phyloP scores from a whole-genome alignment of 768 basidiomycete species.

The Suillus luteus region DNA sequence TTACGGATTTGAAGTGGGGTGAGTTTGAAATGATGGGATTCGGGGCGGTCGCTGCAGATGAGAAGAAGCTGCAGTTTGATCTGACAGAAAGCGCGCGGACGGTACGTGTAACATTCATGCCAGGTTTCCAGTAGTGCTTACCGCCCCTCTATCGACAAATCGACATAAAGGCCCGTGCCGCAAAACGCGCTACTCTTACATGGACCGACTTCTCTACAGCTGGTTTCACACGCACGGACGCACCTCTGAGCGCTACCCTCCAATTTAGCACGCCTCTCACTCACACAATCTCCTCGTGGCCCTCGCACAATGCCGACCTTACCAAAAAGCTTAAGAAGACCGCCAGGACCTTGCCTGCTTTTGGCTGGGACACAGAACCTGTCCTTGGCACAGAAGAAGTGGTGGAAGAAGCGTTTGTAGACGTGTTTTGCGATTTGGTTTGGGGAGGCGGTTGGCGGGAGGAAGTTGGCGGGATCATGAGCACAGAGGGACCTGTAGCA shows the following conservation, averaged over 20 bases:
- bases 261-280: constrained; percentile 67
- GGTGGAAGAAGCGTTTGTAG: constrained; percentile 89
- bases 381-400: constrained; percentile 76
- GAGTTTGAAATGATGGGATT: constrained; percentile 89
- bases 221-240: constrained; percentile 82
- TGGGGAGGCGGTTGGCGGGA: constrained; percentile 86
- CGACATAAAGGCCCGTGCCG: constrained; percentile 51
- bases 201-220: constrained; percentile 89
- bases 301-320: constrained; percentile 70
- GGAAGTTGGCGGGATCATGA: constrained; percentile 85
- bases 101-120: constrained; percentile 35
- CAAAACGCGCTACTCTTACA: constrained; percentile 81
- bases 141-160: constrained; percentile 1
- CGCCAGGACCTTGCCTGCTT: constrained; percentile 70
- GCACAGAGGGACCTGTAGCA: constrained; percentile 46
- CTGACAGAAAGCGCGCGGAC: constrained; percentile 83
- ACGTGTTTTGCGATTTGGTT: constrained; percentile 80
- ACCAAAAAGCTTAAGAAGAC: constrained; percentile 81
- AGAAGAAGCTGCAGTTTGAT: constrained; percentile 89
- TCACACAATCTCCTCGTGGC: constrained; percentile 70
- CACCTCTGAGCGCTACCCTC: constrained; percentile 75
- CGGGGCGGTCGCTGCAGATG: constrained; percentile 46
- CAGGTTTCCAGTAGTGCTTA: constrained; percentile 15
- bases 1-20: constrained; percentile 91
- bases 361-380: constrained; percentile 92